A percentile compares a stretch with the other conserved stretches of the same genome.
Conservation (phyloP, 2,329 filamentous ascomycete species). For the Fonsecaea nubica region DNA sequence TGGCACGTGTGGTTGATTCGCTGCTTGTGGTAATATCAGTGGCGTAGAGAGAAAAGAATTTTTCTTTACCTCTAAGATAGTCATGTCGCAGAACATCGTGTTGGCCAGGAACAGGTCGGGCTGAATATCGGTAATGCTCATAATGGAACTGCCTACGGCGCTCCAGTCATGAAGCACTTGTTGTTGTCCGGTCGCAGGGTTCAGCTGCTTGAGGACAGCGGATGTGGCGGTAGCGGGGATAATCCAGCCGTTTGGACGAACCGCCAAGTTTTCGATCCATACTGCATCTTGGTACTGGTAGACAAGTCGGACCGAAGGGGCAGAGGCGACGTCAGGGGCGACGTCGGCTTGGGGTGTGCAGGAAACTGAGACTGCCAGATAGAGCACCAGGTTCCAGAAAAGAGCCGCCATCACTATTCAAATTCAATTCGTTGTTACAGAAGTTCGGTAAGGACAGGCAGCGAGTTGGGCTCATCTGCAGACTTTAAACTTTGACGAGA, state of each 20-base stretch:
- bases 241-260: conserved; percentile 1
- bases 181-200: conserved; percentile 1
- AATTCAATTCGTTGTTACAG: not conserved
- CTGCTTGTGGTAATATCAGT: not conserved
- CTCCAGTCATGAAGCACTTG: not conserved
- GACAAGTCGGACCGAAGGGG: not conserved
- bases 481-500: not conserved
- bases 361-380: not conserved
- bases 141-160: not conserved
- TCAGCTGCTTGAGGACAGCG: not conserved
- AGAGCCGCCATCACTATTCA: not conserved
- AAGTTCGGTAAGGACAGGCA: not conserved
- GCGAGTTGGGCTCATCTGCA: not conserved
- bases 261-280: not conserved
- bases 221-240: not conserved
- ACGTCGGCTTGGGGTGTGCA: not conserved
- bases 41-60: not conserved
- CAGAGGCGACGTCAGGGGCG: not conserved
- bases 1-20: not conserved
- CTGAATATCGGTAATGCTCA: conserved; percentile 1
- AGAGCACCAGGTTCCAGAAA: not conserved
- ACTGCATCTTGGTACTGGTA: not conserved
- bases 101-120: conserved; percentile 1
- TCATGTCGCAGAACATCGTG: not conserved
- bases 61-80: not conserved